Percentiles rank a stretch among this genome's conserved stretches.
Evolutionary conservation across 805 yeast genomes (phyloP).

Genomic region (Metschnikowia drakensbergensis): DNA sequence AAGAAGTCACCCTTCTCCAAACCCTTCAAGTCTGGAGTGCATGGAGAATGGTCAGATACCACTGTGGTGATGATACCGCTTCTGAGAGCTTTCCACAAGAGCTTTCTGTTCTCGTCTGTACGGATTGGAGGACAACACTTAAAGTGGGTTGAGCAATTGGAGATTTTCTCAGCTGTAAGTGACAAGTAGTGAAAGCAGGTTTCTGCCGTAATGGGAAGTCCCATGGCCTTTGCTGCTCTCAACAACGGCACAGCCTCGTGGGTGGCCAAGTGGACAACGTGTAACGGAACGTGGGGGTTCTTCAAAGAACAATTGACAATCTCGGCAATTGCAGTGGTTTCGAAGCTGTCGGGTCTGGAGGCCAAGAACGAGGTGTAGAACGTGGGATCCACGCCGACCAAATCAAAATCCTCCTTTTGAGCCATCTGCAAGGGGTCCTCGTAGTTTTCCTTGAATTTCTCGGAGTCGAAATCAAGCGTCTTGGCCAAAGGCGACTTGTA

Average conservation of each 20-base stretch:
- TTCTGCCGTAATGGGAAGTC: conserved; percentile 74
- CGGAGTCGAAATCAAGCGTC: conserved; percentile 18
- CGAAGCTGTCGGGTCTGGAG: conserved; percentile 86
- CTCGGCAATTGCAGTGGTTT: conserved; percentile 75
- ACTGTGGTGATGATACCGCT: conserved; percentile 71
- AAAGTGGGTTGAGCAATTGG: conserved; percentile 74
- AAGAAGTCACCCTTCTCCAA: conserved; percentile 81
- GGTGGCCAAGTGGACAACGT: conserved; percentile 88
- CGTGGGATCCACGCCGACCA: conserved; percentile 53
- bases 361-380: conserved; percentile 70
- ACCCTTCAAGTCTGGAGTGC: conserved; percentile 87
- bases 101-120: conserved; percentile 61
- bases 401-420: conserved; percentile 35
- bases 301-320: conserved; percentile 59
- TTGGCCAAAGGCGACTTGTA: conserved; percentile 24
- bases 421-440: conserved; percentile 43
- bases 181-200: conserved; percentile 92
- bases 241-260: conserved; percentile 77
- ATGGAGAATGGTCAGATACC: conserved; percentile 94
- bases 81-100: conserved; percentile 75
- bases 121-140: conserved; percentile 97
- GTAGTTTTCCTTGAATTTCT: conserved; percentile 13
- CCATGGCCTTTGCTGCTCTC: conserved; percentile 54
- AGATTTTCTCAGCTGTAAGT: conserved; percentile 71
- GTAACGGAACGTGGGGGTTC: conserved; percentile 64